phyloP scores from a whole-genome alignment of 2,329 filamentous ascomycete genomes.

The Nemania sp. region DNA sequence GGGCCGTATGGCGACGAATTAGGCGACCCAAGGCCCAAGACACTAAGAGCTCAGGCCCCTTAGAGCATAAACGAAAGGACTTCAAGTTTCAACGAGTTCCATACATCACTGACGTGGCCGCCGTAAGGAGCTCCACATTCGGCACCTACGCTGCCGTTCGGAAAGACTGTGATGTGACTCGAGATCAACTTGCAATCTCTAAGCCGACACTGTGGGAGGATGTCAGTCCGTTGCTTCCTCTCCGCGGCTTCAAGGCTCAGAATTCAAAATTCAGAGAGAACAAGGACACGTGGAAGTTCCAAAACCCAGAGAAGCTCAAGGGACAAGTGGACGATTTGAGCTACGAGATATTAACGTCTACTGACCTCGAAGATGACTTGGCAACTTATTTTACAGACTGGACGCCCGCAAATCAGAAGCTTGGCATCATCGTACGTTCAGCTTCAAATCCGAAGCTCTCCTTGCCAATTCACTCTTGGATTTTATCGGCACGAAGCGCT shows the following conservation, averaged over 20 bases:
- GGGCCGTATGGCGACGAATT: conserved; percentile 88
- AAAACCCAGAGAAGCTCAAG: conserved; percentile 49
- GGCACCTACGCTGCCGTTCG: conserved; percentile 88
- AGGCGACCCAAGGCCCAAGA: conserved; percentile 81
- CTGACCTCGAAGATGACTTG: conserved; percentile 69
- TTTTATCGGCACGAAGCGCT: conserved; percentile 74
- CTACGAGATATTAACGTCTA: conserved; percentile 60
- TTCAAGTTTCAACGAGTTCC: conserved; percentile 95
- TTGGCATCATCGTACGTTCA: conserved; percentile 53
- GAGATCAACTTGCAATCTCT: conserved; percentile 67
- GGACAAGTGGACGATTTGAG: conserved; percentile 56
- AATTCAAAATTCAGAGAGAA: conserved; percentile 44
- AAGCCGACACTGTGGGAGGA: conserved; percentile 75
- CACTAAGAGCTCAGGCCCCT: conserved; percentile 43
- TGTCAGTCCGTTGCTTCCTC: conserved; percentile 68
- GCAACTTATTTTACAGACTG: conserved; percentile 50
- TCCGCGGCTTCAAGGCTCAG: conserved; percentile 60
- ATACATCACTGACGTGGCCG: conserved; percentile 80
- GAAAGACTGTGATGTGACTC: conserved; percentile 80
- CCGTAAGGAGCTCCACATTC: conserved; percentile 84
- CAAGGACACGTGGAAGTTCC: conserved; percentile 48
- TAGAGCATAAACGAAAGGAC: conserved; percentile 73
- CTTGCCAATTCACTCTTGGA: conserved; percentile 82
- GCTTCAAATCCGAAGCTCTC: conserved; percentile 68
- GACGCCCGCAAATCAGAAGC: conserved; percentile 44